Evolutionary conservation across 163 green algal genomes (phyloP), one percentile per base, ranked within the genome.

Genomic region (Chlorella variabilis): DNA sequence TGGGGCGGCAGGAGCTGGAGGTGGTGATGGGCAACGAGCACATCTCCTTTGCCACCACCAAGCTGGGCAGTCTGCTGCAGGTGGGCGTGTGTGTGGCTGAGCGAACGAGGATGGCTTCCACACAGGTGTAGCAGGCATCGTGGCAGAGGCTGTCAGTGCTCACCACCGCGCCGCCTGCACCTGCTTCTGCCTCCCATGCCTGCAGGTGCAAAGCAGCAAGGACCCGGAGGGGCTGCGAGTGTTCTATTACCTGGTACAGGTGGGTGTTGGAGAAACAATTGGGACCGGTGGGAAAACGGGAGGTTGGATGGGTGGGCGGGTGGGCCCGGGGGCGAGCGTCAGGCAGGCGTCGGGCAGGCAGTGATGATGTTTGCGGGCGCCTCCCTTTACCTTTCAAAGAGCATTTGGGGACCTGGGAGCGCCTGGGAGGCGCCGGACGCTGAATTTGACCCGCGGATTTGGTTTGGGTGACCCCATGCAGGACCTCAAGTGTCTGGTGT

Each of bases 231-330:
- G 97, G 4, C 89, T 99, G 36, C 81, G 93, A 7, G 91, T 96
- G 6, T 99, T 99, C 86, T 99, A 99, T 89, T 99, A 99, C 89
- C 85, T 99, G 18, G 95, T 98, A 36, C 96, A 98, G 91, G 93
- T 92, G 42, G 23, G 87, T 8, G 39, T 15, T 38, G 27, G 11
- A 41, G 36, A 3, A 49, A 51, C 17, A 4, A 71, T 34, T 4
- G 38, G 36, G 36, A 69, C n/a, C n/a, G n/a, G n/a, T 29, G 33
- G 62, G 11, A 41, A 45, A 17, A 33, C 33, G 62, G 62, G 62
- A 4, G 59, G 54, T 8, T 20, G 59, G 59, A 39, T n/a, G n/a
- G n/a, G n/a, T n/a, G n/a, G n/a, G n/a, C n/a, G n/a, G n/a, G n/a
- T n/a, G n/a, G n/a, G n/a, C n/a, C n/a, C n/a, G n/a, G n/a, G n/a